A percentile compares a stretch with the other conserved stretches of the same genome.
Evolutionary conservation across 2,329 filamentous ascomycete species (phyloP).

Genomic region (Uncinocarpus reesii): DNA sequence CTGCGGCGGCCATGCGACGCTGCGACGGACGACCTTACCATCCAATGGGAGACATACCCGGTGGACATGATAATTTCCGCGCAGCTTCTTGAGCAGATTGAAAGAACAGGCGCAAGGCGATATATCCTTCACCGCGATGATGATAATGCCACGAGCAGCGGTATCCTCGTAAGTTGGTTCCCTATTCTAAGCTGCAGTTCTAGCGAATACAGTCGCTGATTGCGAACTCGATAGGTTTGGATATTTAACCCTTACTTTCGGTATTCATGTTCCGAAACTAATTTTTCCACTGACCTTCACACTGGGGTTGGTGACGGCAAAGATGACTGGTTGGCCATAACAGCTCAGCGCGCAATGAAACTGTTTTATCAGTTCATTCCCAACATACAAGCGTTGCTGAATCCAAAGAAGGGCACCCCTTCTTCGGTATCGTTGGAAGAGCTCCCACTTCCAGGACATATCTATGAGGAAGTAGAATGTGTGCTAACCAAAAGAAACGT

Average conservation of each 20-base stretch:
- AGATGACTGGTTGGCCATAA: slow-evolving; percentile 11
- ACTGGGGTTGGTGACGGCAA: not conserved
- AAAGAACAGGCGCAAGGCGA: slow-evolving; percentile 46
- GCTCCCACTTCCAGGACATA: slow-evolving; percentile 30
- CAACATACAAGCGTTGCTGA: slow-evolving; percentile 29
- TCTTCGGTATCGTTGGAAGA: slow-evolving; percentile 42
- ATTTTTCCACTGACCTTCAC: slow-evolving; percentile 24
- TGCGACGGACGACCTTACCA: slow-evolving; percentile 19
- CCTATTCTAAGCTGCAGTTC: not conserved
- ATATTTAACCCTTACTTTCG: slow-evolving; percentile 51
- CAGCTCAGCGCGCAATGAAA: slow-evolving; percentile 45
- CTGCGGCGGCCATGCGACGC: slow-evolving; percentile 9
- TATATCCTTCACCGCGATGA: slow-evolving; percentile 41
- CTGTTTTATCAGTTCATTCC: slow-evolving; percentile 41
- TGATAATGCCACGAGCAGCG: slow-evolving; percentile 17
- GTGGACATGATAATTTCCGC: slow-evolving; percentile 40
- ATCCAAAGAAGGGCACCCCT: slow-evolving; percentile 28
- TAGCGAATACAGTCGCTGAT: not conserved
- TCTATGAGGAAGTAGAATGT: slow-evolving; percentile 31
- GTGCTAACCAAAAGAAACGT: slow-evolving; percentile 33
- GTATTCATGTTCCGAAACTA: slow-evolving; percentile 35
- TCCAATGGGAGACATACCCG: slow-evolving; percentile 27
- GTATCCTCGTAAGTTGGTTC: slow-evolving; percentile 29
- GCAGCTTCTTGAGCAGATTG: slow-evolving; percentile 46
- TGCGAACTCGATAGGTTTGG: slow-evolving; percentile 40